phyloP scores from a whole-genome alignment of 805 yeast species.

The Danielia oregonensis region DNA sequence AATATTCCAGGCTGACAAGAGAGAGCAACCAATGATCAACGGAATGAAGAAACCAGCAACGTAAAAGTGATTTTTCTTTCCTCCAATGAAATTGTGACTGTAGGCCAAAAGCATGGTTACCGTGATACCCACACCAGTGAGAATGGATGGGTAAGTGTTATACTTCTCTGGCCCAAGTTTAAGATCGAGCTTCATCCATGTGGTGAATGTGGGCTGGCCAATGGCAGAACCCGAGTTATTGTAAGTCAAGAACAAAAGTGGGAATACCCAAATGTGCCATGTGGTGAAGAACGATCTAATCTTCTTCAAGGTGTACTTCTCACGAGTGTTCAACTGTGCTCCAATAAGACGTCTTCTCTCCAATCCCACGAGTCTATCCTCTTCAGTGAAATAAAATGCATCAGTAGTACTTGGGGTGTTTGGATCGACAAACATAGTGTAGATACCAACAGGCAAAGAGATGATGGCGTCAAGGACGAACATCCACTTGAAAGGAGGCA shows the following conservation, averaged over 20 bases:
- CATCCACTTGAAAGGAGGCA: slow-evolving; percentile 33
- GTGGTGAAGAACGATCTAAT: slow-evolving; percentile 41
- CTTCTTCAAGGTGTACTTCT: slow-evolving; percentile 37
- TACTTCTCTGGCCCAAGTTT: slow-evolving; percentile 29
- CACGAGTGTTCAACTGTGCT: slow-evolving; percentile 37
- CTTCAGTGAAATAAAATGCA: slow-evolving; percentile 25
- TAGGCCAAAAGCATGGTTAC: slow-evolving; percentile 32
- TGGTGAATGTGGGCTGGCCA: slow-evolving; percentile 40
- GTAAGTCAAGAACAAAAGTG: slow-evolving; percentile 35
- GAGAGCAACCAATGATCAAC: slow-evolving; percentile 39
- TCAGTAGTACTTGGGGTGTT: slow-evolving; percentile 34
- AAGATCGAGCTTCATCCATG: slow-evolving; percentile 42
- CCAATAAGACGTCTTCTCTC: slow-evolving; percentile 36
- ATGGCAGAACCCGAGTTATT: slow-evolving; percentile 32
- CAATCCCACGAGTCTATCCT: slow-evolving; percentile 37
- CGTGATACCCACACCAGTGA: slow-evolving; percentile 37
- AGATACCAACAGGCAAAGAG: slow-evolving; percentile 29
- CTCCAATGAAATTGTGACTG: slow-evolving; percentile 33
- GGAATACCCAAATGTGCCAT: slow-evolving; percentile 48
- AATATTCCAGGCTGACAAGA: slow-evolving; percentile 46
- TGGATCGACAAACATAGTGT: slow-evolving; percentile 30
- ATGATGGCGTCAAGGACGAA: slow-evolving; percentile 33
- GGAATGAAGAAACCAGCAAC: slow-evolving; percentile 35
- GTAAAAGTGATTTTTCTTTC: slow-evolving; percentile 31
- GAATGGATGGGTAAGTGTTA: slow-evolving; percentile 39